Evolutionary conservation across 305 asterid species (phyloP), one percentile per base, ranked within the genome.

Genomic region (Fraxinus paxiana): DNA sequence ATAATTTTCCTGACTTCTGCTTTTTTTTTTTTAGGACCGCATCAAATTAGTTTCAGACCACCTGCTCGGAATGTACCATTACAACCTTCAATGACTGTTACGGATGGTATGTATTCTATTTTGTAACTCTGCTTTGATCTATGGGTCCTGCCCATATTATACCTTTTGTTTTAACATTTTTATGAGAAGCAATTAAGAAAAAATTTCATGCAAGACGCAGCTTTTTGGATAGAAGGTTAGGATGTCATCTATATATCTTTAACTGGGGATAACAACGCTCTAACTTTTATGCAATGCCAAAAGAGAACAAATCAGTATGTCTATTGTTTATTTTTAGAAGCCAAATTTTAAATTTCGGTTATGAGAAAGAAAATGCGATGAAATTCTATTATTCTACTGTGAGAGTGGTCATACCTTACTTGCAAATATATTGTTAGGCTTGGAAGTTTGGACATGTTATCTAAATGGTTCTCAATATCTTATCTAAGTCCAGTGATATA

Each of bases 1-100:
- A 73, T 80, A 73, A 65, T 72, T 48, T 56, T 67, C 22, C 41
- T 46, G 43, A 5, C 85, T 67, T 82, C 15, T 77, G 34, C 63
- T 34, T 77, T 77, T 82, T 31, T 43, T 10, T 43, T 43, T 37
- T 8, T 83, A 94, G 99, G 98, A 73, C 98, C 99, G 41, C 99
- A 94, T 82, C 93, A 91, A 82, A 92, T 96, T 79, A 94, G 97
- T 87, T 92, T 87, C 90, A 96, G 97, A 82, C 98, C 98, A 76
- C 77, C 97, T 73, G 93, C 98, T 72, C 88, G 88, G 78, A 86
- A 85, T 77, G 91, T 92, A 86, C 88, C 97, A 33, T 84, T 96
- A 84, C 97, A 96, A 84, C 88, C 92, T 74, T 92, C 98, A 51
- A 96, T 96, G 99, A 91, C 98, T 9, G 97, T 92, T 76, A 94